phyloP scores from a whole-genome alignment of 2,329 filamentous ascomycete species.

The Fusarium beomiforme region DNA sequence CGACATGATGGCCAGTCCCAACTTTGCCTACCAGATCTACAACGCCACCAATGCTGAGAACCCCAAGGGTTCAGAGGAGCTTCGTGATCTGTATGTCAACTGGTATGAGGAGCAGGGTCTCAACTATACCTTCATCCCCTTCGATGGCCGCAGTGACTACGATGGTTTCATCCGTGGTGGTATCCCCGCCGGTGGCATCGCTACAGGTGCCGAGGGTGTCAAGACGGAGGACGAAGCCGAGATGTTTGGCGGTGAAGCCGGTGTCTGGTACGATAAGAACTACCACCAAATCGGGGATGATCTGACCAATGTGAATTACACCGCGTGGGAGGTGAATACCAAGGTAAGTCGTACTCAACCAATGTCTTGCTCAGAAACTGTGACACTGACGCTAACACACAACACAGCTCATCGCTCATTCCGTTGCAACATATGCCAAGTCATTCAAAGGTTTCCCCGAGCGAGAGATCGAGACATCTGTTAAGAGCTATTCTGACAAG shows the following conservation, averaged over 20 bases:
- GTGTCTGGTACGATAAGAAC: conserved; percentile 67
- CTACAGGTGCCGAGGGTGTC: conserved; percentile 79
- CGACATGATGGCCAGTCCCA: conserved; percentile 75
- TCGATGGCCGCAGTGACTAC: conserved; percentile 84
- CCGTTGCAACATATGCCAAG: conserved; percentile 74
- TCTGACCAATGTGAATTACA: conserved; percentile 65
- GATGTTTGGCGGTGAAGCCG: conserved; percentile 77
- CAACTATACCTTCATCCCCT: conserved; percentile 76
- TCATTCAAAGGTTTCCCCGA: conserved; percentile 74
- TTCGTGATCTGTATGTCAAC: conserved; percentile 73
- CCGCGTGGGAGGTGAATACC: conserved; percentile 69
- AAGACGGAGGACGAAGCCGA: conserved; percentile 74
- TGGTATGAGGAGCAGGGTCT: conserved; percentile 71
- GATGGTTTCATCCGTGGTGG: conserved; percentile 78
- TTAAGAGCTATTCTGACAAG: conserved; percentile 47
- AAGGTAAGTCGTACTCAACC: conserved; percentile 54
- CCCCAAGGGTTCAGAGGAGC: conserved; percentile 75
- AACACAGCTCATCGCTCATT: conserved; percentile 71
- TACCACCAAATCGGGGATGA: conserved; percentile 72
- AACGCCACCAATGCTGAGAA: conserved; percentile 76
- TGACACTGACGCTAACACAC: conserved; percentile 40
- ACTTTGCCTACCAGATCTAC: conserved; percentile 76
- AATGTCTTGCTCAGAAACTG: neutral
- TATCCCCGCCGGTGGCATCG: conserved; percentile 79
- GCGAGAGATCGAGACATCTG: conserved; percentile 50